A percentile compares a stretch with the other conserved stretches of the same genome.
phyloP scores from a whole-genome alignment of 352 stramenopile genomes.

The Phytophthora sojae region DNA sequence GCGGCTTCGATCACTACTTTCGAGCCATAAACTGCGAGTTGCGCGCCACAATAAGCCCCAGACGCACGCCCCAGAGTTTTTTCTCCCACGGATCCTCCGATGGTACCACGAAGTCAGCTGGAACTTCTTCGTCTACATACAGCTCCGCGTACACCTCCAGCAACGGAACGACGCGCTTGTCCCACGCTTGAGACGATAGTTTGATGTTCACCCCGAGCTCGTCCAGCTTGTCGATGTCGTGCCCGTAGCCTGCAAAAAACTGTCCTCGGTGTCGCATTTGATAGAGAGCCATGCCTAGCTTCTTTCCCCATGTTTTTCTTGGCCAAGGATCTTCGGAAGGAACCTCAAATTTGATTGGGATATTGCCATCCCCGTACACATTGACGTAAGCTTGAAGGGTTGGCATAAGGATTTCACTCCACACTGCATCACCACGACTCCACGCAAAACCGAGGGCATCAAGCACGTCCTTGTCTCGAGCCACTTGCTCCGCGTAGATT shows the following conservation, averaged over 20 bases:
- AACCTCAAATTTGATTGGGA: too few species aligned
- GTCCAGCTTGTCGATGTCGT: too few species aligned
- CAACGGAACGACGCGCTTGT: neutral
- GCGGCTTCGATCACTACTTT: too few species aligned
- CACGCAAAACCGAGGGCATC: neutral
- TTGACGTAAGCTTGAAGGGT: too few species aligned
- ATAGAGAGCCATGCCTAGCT: too few species aligned
- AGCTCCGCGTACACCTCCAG: neutral
- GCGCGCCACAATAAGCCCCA: neutral
- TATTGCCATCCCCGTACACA: neutral
- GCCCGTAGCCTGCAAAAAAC: too few species aligned
- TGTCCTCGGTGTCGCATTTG: too few species aligned
- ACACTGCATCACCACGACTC: neutral
- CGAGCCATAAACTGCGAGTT: too few species aligned
- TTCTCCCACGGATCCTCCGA: neutral
- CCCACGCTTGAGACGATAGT: neutral
- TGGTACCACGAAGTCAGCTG: neutral
- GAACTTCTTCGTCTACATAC: neutral
- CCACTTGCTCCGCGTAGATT: neutral
- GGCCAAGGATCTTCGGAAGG: too few species aligned
- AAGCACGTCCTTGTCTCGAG: neutral
- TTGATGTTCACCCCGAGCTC: neutral
- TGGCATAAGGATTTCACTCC: neutral
- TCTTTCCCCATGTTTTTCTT: too few species aligned
- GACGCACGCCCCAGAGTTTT: neutral